Conservation (phyloP, 305 asterid genomes). For the Fraxinus xanthoxyloides region DNA sequence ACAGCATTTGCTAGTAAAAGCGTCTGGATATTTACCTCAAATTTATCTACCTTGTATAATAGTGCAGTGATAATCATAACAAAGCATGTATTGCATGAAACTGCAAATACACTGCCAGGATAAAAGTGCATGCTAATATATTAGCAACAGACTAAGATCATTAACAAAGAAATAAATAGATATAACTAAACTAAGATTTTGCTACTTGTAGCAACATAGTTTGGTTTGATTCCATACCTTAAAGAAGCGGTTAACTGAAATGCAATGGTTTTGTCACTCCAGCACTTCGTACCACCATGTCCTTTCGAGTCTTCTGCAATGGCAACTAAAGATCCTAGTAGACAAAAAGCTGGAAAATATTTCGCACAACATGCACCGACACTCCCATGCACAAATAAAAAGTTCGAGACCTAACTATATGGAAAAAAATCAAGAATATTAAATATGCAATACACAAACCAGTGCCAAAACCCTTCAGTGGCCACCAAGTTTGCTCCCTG, state of each 20-base stretch:
- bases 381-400: background rate
- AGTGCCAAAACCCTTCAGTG: background rate
- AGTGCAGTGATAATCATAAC: background rate
- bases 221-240: background rate
- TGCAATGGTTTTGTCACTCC: background rate
- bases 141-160: background rate
- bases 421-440: background rate
- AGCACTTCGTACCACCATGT: background rate
- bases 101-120: background rate
- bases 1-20: background rate
- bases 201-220: background rate
- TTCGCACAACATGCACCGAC: background rate
- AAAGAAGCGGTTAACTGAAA: background rate
- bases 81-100: background rate
- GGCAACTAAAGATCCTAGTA: constrained; percentile 8
- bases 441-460: background rate
- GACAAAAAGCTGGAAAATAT: background rate
- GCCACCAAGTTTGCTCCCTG: background rate
- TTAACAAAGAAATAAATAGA: background rate
- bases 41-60: background rate
- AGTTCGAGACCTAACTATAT: background rate
- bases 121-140: background rate
- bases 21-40: background rate
- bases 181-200: background rate
- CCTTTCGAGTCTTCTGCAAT: constrained; percentile 7